phyloP scores from a whole-genome alignment of 768 basidiomycete species.

The Leccinellum rugosiceps region DNA sequence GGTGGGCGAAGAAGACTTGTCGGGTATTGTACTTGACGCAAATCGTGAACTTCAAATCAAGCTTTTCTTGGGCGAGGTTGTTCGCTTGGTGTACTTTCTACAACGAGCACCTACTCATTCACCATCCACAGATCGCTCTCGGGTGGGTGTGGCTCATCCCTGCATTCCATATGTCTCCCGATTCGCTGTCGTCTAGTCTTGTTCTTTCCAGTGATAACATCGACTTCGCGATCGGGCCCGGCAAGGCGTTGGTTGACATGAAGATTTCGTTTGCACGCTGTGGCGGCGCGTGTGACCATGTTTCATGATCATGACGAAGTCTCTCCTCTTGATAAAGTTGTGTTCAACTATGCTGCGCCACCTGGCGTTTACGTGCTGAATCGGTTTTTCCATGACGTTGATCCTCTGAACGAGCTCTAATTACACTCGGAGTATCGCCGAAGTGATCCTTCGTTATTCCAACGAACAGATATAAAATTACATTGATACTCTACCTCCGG shows the following conservation, averaged over 20 bases:
- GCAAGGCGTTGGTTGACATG: conserved; percentile 62
- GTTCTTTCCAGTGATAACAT: conserved; percentile 58
- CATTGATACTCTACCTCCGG: too few species aligned
- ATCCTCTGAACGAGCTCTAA: neutral
- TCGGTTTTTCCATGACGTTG: neutral
- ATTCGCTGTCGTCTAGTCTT: conserved; percentile 36
- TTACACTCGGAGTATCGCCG: too few species aligned
- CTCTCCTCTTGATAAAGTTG: neutral
- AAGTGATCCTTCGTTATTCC: too few species aligned
- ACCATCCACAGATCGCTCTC: conserved; percentile 55
- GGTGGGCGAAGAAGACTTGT: conserved; percentile 9
- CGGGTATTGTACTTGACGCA: conserved; percentile 60
- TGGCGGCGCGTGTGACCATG: conserved; percentile 1
- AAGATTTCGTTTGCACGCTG: conserved; percentile 57
- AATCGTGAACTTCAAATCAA: conserved; percentile 68
- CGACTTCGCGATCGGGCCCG: conserved; percentile 77
- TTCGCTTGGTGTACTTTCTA: conserved; percentile 5
- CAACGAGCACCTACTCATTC: neutral
- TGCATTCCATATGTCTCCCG: conserved; percentile 69
- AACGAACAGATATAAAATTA: too few species aligned
- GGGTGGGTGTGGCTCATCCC: conserved; percentile 90
- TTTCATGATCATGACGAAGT: neutral
- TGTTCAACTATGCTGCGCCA: neutral
- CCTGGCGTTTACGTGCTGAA: neutral
- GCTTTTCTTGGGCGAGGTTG: conserved; percentile 70